Evolutionary conservation across 768 basidiomycete genomes (phyloP), one percentile per base, ranked within the genome.

Genomic region (Crucibulum laeve): DNA sequence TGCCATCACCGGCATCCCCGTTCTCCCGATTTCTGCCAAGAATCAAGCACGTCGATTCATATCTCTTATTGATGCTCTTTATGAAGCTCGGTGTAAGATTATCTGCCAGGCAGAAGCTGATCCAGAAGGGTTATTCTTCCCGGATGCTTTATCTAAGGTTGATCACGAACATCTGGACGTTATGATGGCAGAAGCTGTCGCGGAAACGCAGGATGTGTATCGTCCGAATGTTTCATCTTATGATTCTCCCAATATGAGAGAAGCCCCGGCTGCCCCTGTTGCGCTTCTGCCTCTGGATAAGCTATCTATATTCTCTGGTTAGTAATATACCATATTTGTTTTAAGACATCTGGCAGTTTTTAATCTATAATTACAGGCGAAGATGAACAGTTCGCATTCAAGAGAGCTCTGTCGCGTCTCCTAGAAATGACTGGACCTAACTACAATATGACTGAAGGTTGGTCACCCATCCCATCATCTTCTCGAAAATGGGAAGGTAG

Each of bases 381-480:
- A 55, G 81, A 82, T 51, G 80, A 83, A 57, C 70, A 74, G 25
- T 81, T 82, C 53, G 77, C 77, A 1, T 82, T 74, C 67, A 77
- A 77, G 61, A 71, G 80, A 30, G 81, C 79, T 1, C 69, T 81
- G 15, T 81, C 79, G 11, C 65, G 79, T 19, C 59, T 82, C 15
- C 60, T 71, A 45, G 79, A 83, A 58, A 80, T 80, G 76, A 75
- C 74, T 14, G 69, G 68, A 47, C 54, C 58, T 35, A 47, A 40
- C 15, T 71, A 74, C 52, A 51, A 53, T 25, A 46, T 42, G 15
- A 47, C 60, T 19, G 61, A 60, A 38, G 42, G 39, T 6, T 72
- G 72, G 70, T 47, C 52, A 3, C 72, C 70, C 8, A 59, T 71
- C 3, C 58, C 65, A 3, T 11, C 36, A 11, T 46, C 32, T 28